phyloP scores from a whole-genome alignment of 257 asterid species.

The Salvia splendens region DNA sequence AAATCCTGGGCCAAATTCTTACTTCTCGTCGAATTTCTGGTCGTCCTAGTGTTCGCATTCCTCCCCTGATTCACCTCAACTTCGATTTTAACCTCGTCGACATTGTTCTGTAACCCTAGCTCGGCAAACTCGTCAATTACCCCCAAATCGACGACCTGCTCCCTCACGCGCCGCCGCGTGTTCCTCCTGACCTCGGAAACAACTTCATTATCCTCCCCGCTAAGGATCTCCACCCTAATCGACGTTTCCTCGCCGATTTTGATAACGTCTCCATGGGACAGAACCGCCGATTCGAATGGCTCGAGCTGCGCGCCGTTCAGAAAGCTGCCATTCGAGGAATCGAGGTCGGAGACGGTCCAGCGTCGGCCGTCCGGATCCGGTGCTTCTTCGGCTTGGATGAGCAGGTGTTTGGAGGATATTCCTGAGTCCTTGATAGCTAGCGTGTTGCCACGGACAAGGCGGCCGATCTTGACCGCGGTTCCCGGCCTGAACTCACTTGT shows the following conservation, averaged over 20 bases:
- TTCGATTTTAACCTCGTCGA: slow-evolving; percentile 22
- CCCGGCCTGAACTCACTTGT: slow-evolving; percentile 42
- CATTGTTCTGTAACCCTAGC: slow-evolving; percentile 34
- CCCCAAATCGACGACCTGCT: slow-evolving; percentile 36
- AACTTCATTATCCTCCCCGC: slow-evolving; percentile 14
- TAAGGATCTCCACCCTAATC: slow-evolving; percentile 42
- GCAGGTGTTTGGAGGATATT: slow-evolving; percentile 70
- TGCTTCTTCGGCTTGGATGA: slow-evolving; percentile 36
- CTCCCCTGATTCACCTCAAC: slow-evolving; percentile 35
- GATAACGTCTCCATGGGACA: slow-evolving; percentile 52
- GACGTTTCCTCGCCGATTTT: slow-evolving; percentile 73
- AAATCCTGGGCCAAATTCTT: slow-evolving; percentile 25
- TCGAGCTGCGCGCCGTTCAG: slow-evolving; percentile 47
- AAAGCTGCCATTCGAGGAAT: slow-evolving; percentile 72
- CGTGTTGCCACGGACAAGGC: slow-evolving; percentile 66
- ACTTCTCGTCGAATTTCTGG: slow-evolving; percentile 33
- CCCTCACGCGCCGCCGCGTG: slow-evolving; percentile 40
- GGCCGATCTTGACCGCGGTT: slow-evolving; percentile 55
- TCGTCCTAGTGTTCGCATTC: slow-evolving; percentile 22
- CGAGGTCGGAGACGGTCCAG: slow-evolving; percentile 70
- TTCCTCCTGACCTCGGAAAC: slow-evolving; percentile 36
- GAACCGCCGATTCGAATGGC: slow-evolving; percentile 34
- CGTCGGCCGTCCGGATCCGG: slow-evolving; percentile 16
- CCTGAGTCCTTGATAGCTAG: slow-evolving; percentile 69
- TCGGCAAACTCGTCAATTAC: slow-evolving; percentile 48